Conservation (phyloP, 768 basidiomycete genomes). For the Amanita polypyramis region DNA sequence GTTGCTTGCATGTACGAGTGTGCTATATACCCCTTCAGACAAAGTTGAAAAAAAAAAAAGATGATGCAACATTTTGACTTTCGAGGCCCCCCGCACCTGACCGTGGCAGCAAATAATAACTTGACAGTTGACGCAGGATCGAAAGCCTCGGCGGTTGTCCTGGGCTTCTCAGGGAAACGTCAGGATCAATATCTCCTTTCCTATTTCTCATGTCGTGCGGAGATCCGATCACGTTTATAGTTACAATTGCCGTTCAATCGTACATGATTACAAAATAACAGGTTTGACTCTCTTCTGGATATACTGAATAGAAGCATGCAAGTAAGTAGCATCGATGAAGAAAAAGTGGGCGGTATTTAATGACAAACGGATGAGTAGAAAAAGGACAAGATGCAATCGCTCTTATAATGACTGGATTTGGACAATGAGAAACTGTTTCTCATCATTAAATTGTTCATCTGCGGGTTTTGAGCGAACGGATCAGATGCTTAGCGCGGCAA, state of each 20-base stretch:
- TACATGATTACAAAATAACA: neutral
- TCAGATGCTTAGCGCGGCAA: neutral
- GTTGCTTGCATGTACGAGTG: too few relatives aligned
- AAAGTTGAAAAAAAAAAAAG: neutral
- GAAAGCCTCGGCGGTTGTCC: too few relatives aligned
- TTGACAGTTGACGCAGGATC: too few relatives aligned
- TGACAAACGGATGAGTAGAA: neutral
- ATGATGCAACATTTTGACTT: too few relatives aligned
- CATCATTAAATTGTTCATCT: constrained; percentile 97
- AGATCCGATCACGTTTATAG: neutral
- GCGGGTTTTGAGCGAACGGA: neutral
- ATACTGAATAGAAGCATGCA: neutral
- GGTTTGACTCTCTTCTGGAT: neutral
- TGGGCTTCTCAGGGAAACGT: neutral
- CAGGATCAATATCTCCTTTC: neutral
- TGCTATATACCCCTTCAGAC: too few relatives aligned
- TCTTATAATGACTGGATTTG: constrained; percentile 74
- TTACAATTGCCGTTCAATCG: neutral
- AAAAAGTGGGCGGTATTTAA: neutral
- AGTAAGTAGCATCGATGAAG: neutral
- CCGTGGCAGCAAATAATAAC: too few relatives aligned
- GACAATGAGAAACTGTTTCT: constrained; percentile 92
- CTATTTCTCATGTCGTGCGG: neutral
- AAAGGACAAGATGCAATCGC: neutral
- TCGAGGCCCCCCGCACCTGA: too few relatives aligned